Base-by-base conservation (phyloP, 805 yeast genomes). In the Candida taoyuanica region DNA sequence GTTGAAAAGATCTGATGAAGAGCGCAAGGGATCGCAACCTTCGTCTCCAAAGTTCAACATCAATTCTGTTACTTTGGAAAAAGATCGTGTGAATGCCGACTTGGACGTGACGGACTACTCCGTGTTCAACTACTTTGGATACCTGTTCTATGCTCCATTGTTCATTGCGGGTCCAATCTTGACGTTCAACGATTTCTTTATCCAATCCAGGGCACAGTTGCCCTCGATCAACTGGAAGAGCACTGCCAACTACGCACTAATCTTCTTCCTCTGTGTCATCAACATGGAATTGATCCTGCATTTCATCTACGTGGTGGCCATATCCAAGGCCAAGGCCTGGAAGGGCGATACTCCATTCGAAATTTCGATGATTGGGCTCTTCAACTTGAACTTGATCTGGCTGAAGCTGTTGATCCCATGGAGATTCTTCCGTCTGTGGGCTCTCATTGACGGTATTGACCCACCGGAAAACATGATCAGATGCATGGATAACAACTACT, bases 391-490 rank as follows among this genome's bases (percentile, higher is more conserved):
- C 52, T 76, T 93, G 36, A 85, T 93, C 39, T 93, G 98, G 98
- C 70, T 93, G 48, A 93, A 93, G 58, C 63, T 93, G 28, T 71
- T 93, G 40, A 82, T 93, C 37, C 98, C 98, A 5, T 93, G 99
- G 99, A 72, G 99, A 56, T 64, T 91, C 34, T 93, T 93, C 65
- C 69, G 99, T 46, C 69, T 91, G 48, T 93, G 99, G 98, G 74
- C 93, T 7, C 64, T 93, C 40, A 49, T 85, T n/a, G 99, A 93
- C 60, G 85, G 85, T 0, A 86, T 91, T 36, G 98, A 93, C 55
- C 85, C 98, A 0, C 98, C 98, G 3, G 99, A 93, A 58, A 93
- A 93, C 55, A 93, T 93, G 98, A 79, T 93, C 40, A 70, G 99
- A 42, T 89, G 98, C 58, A 86, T 93, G 78, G 85, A 87, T 58